These are phyloP conservation scores for Simplicillium sp. DNA, from an alignment of 2,329 filamentous ascomycete species.

Conservation along the genomic window DNA sequence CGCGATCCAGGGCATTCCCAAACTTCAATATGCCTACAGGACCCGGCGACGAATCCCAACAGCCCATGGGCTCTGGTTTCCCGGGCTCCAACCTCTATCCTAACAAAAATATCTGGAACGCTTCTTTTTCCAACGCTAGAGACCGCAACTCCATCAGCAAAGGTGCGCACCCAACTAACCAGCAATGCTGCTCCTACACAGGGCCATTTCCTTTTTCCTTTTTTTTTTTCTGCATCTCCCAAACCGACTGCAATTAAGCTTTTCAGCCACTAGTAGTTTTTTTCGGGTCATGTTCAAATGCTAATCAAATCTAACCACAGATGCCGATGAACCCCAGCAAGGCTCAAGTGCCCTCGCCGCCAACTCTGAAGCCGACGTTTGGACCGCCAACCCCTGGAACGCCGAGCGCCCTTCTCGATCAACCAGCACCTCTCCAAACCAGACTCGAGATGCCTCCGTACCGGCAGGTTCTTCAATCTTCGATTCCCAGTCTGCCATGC, in stretches of 20 bases:
- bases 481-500: constrained; percentile 33
- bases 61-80: constrained; percentile 31
- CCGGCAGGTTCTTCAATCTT: constrained; percentile 36
- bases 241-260: too few relatives aligned
- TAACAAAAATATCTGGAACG: constrained; percentile 27
- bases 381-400: constrained; percentile 52
- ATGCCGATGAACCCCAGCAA: constrained; percentile 35
- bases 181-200: neutral
- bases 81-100: constrained; percentile 24
- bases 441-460: constrained; percentile 38
- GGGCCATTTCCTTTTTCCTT: neutral
- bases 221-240: neutral
- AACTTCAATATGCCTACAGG: constrained; percentile 25
- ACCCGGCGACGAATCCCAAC: constrained; percentile 20
- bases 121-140: constrained; percentile 32
- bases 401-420: constrained; percentile 32
- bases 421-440: constrained; percentile 49
- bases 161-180: constrained; percentile 30
- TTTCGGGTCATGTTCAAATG: neutral
- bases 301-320: constrained; percentile 8
- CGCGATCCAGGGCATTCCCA: constrained; percentile 27
- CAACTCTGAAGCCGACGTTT: constrained; percentile 59
- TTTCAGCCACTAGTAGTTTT: neutral
- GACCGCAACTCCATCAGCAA: constrained; percentile 27
- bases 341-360: constrained; percentile 62